These are phyloP conservation scores for Colletotrichum tamarilloi DNA, from an alignment of 2,329 filamentous ascomycete species.

Conservation along the genomic window DNA sequence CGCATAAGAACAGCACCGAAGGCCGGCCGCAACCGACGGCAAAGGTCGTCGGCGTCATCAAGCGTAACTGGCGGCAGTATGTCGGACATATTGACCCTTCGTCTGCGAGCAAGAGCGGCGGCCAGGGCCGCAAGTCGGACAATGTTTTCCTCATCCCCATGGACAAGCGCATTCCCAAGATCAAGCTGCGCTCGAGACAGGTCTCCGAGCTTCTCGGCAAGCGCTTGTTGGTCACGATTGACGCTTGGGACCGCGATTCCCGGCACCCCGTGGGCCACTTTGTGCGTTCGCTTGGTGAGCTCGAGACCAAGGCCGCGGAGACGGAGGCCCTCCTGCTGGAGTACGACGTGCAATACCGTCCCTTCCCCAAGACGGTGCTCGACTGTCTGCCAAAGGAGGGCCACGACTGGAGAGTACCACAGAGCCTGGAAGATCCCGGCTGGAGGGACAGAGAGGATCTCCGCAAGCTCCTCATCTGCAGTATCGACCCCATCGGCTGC, in stretches of 20 bases:
- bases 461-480: conserved; percentile 89
- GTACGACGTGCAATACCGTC: conserved; percentile 97
- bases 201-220: conserved; percentile 90
- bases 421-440: conserved; percentile 81
- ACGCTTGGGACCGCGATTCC: conserved; percentile 94
- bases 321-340: conserved; percentile 94
- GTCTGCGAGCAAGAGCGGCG: conserved; percentile 78
- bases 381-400: conserved; percentile 93
- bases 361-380: conserved; percentile 94
- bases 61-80: conserved; percentile 97
- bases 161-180: conserved; percentile 98
- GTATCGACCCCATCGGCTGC: conserved; percentile 95
- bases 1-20: conserved; percentile 81
- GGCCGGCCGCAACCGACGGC: conserved; percentile 89
- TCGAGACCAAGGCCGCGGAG: conserved; percentile 97
- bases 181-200: conserved; percentile 90
- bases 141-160: conserved; percentile 96
- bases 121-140: conserved; percentile 86
- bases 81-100: conserved; percentile 94
- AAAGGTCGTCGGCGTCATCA: conserved; percentile 89
- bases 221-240: conserved; percentile 91
- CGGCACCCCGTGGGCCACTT: conserved; percentile 94
- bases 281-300: conserved; percentile 88
- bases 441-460: conserved; percentile 90
- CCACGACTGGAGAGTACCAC: conserved; percentile 92